These are phyloP conservation scores for Mycena pura DNA, from an alignment of 768 basidiomycete species.

Conservation along the genomic window DNA sequence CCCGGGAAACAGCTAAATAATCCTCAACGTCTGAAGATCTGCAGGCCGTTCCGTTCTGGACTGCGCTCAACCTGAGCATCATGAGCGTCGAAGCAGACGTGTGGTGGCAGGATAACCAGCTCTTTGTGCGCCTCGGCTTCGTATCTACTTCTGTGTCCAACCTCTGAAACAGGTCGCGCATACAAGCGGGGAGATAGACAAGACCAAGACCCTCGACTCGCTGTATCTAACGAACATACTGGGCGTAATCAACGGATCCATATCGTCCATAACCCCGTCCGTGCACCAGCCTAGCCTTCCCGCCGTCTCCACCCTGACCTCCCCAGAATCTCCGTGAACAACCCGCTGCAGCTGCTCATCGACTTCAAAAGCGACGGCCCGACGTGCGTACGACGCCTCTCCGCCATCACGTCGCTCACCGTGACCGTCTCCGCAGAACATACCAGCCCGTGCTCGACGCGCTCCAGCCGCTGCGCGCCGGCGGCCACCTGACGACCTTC, in stretches of 20 bases:
- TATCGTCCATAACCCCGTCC: constrained; percentile 32
- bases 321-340: constrained; percentile 29
- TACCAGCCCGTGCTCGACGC: constrained; percentile 41
- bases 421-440: constrained; percentile 27
- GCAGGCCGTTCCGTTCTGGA: constrained; percentile 44
- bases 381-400: constrained; percentile 17
- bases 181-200: constrained; percentile 39
- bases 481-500: constrained; percentile 45
- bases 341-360: constrained; percentile 44
- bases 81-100: constrained; percentile 51
- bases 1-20: background rate
- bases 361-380: constrained; percentile 48
- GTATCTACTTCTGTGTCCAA: background rate
- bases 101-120: constrained; percentile 40
- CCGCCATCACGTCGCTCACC: background rate
- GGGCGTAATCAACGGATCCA: constrained; percentile 35
- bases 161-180: constrained; percentile 40
- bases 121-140: constrained; percentile 36
- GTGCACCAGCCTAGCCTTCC: background rate
- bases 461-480: constrained; percentile 42
- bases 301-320: background rate
- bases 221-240: constrained; percentile 44
- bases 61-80: constrained; percentile 47
- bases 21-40: constrained; percentile 34
- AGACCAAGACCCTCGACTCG: constrained; percentile 41